phyloP scores from a whole-genome alignment of 352 stramenopile species.

The Plasmopara viticola region DNA sequence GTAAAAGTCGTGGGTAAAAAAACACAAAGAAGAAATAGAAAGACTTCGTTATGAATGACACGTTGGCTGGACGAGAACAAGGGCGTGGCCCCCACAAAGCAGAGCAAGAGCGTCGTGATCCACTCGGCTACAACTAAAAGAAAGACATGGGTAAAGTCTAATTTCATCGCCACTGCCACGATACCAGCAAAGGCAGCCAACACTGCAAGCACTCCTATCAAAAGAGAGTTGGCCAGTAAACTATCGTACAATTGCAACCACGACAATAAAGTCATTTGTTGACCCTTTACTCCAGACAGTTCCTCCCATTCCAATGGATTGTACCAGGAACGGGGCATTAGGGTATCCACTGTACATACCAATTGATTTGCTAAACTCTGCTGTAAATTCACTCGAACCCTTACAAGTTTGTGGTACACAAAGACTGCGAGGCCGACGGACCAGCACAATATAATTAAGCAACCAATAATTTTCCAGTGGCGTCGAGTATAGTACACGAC shows the following conservation, averaged over 20 bases:
- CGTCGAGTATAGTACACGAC: slow-evolving; percentile 71
- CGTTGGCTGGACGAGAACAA: slow-evolving; percentile 48
- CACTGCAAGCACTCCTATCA: slow-evolving; percentile 59
- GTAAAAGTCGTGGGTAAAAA: slow-evolving; percentile 59
- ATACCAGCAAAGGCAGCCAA: slow-evolving; percentile 55
- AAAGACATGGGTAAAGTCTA: slow-evolving; percentile 73
- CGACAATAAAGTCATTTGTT: slow-evolving; percentile 44
- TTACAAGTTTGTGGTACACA: slow-evolving; percentile 47
- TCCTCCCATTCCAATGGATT: slow-evolving; percentile 31
- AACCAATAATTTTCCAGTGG: slow-evolving; percentile 65
- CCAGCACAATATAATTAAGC: slow-evolving; percentile 64
- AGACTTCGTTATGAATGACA: slow-evolving; percentile 40
- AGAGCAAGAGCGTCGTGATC: slow-evolving; percentile 48
- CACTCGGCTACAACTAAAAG: slow-evolving; percentile 47
- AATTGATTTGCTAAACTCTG: slow-evolving; percentile 32
- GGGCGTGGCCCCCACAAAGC: slow-evolving; percentile 33
- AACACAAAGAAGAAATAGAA: slow-evolving; percentile 60
- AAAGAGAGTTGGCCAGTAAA: slow-evolving; percentile 51
- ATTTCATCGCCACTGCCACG: slow-evolving; percentile 63
- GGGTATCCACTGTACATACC: slow-evolving; percentile 36
- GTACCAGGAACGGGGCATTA: slow-evolving; percentile 43
- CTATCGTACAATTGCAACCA: slow-evolving; percentile 66
- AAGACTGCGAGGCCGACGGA: slow-evolving; percentile 56
- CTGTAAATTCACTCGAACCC: slow-evolving; percentile 34
- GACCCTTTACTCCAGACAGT: not conserved